Conservation (phyloP, 306 rosid species). For the Citrullus colocynthis region DNA sequence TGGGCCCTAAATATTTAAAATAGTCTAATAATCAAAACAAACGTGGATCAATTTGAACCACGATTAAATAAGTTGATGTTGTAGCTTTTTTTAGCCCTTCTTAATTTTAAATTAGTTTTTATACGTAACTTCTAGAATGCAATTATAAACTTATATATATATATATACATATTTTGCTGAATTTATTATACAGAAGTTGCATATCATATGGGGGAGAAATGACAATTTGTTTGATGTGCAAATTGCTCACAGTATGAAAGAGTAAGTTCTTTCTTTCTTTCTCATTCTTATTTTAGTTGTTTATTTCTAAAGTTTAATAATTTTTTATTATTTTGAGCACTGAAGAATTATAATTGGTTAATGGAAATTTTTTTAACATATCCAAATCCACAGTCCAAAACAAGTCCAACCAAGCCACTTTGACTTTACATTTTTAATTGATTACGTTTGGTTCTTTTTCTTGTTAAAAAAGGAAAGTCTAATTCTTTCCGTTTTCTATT, state of each 20-base stretch:
- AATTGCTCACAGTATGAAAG: background rate
- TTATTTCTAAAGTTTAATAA: background rate
- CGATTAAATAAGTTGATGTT: no score
- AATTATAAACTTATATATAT: no score
- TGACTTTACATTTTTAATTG: background rate
- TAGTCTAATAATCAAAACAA: no score
- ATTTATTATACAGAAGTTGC: background rate
- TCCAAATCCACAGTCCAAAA: background rate
- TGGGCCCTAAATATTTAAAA: no score
- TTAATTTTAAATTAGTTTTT: no score
- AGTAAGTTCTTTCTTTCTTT: background rate
- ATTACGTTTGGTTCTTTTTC: background rate
- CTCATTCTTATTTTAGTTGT: background rate
- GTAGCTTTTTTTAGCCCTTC: no score
- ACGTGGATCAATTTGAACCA: no score
- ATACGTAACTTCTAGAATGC: no score
- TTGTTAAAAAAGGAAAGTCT: no score
- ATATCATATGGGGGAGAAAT: background rate
- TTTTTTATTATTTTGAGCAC: background rate
- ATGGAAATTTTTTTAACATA: background rate
- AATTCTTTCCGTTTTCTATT: background rate
- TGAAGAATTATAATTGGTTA: background rate
- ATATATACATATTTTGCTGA: background rate
- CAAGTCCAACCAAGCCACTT: background rate
- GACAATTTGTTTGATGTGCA: background rate